Conservation (phyloP, 306 rosid genomes). For the Ochetophila trinervis region DNA sequence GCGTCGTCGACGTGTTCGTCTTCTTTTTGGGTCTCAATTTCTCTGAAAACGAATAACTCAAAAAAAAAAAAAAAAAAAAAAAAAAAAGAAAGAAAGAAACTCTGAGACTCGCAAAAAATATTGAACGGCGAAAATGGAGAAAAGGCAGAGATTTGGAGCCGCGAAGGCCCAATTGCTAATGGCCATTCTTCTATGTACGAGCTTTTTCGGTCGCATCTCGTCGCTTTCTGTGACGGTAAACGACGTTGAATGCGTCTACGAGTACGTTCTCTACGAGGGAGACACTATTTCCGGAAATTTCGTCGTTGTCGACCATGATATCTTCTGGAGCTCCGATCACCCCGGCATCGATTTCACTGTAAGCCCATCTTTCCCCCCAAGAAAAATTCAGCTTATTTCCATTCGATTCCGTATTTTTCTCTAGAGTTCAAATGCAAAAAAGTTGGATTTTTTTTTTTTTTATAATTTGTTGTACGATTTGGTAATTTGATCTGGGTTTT, state of each 20-base stretch:
- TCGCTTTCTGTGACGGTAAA: constrained; percentile 81
- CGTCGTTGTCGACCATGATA: constrained; percentile 92
- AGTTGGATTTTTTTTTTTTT: not conserved
- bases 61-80: not conserved
- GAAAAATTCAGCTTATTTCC: not conserved
- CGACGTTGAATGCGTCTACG: constrained; percentile 84
- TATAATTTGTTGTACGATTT: not conserved
- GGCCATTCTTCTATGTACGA: constrained; percentile 38
- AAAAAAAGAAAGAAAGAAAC: too few relatives aligned
- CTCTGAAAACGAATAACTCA: too few relatives aligned
- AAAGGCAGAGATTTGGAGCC: constrained; percentile 29
- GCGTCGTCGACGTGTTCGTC: too few relatives aligned
- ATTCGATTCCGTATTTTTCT: not conserved
- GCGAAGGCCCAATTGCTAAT: constrained; percentile 30
- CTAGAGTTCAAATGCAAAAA: not conserved
- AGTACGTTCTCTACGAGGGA: constrained; percentile 83
- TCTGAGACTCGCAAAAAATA: too few relatives aligned
- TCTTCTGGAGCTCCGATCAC: constrained; percentile 93
- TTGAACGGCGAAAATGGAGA: constrained; percentile 34
- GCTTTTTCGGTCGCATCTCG: constrained; percentile 48
- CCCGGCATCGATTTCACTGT: constrained; percentile 92
- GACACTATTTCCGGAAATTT: constrained; percentile 83
- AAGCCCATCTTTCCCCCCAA: not conserved
- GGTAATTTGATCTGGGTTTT: constrained; percentile 4
- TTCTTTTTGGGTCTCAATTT: too few relatives aligned